Evolutionary conservation across 169 alveolate species (phyloP).

Genomic region (Eimeria brunetti): DNA sequence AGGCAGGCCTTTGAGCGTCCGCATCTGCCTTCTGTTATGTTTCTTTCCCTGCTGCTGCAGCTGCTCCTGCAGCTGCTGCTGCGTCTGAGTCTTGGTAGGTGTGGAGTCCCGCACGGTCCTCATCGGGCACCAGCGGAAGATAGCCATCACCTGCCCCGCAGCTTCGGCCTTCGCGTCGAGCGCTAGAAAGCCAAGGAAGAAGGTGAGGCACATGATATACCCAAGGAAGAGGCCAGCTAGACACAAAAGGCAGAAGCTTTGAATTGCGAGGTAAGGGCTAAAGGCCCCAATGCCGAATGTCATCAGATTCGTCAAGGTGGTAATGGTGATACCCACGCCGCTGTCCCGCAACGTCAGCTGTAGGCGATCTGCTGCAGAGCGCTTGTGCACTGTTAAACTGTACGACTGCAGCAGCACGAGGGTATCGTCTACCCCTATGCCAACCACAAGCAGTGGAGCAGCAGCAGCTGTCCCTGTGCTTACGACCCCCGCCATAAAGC

Average conservation of each 20-base stretch:
- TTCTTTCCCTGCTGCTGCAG: background rate
- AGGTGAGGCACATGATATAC: conserved; percentile 87
- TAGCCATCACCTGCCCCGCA: conserved; percentile 18
- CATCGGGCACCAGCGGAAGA: conserved; percentile 46
- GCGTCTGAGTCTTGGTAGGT: background rate
- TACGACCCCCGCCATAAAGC: conserved; percentile 87
- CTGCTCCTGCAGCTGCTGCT: background rate
- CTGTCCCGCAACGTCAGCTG: conserved; percentile 88
- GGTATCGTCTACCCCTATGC: conserved; percentile 90
- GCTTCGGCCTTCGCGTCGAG: conserved; percentile 87
- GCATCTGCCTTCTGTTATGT: background rate
- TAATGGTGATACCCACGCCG: conserved; percentile 89
- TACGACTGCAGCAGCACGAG: conserved; percentile 89
- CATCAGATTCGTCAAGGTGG: conserved; percentile 89
- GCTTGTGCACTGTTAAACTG: conserved; percentile 85
- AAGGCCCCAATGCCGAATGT: conserved; percentile 90
- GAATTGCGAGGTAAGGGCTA: conserved; percentile 88
- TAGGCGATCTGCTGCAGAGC: conserved; percentile 87
- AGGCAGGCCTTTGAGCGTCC: conserved; percentile 38
- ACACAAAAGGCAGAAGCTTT: conserved; percentile 87
- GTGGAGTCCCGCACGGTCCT: conserved; percentile 44
- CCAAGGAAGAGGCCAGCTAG: conserved; percentile 88
- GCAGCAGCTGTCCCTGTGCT: conserved; percentile 89
- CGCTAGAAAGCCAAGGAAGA: conserved; percentile 86
- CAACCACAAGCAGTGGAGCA: conserved; percentile 89